Evolutionary conservation across 192 early-diverging fungal genomes (phyloP), one percentile per base, ranked within the genome.

Genomic region (Coemansia sp.): DNA sequence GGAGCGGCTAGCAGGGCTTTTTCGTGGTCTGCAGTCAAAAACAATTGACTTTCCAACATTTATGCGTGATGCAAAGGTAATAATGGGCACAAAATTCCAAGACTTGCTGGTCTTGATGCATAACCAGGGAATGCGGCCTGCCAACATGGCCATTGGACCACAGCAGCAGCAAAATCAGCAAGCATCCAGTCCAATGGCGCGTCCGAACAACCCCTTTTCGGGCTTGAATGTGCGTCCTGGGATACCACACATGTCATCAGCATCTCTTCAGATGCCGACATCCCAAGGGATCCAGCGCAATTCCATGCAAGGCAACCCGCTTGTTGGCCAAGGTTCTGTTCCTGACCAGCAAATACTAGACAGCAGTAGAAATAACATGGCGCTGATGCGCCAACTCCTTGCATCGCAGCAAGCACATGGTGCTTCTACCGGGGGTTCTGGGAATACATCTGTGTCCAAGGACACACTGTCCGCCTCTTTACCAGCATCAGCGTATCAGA

Each of bases 31-130:
- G 37, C 80, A 82, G 69, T 23, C 74, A 4, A 72, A 72, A 19
- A 64, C 80, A 12, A 54, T 82, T 9, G 71, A 76, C 32, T 74
- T 71, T 54, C 61, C 56, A 38, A 71, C 68, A 18, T 82, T 82
- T 65, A 71, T 65, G 49, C 49, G 63, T 1, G 75, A 82, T 9
- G 75, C 80, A 15, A 68, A 82, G 58, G 71, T 64, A 1, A 74
- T 82, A 58, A 74, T 82, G 71, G 80, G 80, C 6, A 40, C 71
- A 56, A 70, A 70, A 62, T 82, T 82, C 48, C 74, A 77, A 23
- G 71, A 76, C 43, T 58, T 82, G 57, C 49, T 82, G 21, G 68
- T 48, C 5, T 6, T 82, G 32, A 77, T 77, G 80, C 75, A 68
- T 38, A 71, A 56, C 18, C 80, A 70, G n/a, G 70, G 71, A 19